Evolutionary conservation across 441 rosid genomes (phyloP).

Genomic region (Erodium chrysanthum): DNA sequence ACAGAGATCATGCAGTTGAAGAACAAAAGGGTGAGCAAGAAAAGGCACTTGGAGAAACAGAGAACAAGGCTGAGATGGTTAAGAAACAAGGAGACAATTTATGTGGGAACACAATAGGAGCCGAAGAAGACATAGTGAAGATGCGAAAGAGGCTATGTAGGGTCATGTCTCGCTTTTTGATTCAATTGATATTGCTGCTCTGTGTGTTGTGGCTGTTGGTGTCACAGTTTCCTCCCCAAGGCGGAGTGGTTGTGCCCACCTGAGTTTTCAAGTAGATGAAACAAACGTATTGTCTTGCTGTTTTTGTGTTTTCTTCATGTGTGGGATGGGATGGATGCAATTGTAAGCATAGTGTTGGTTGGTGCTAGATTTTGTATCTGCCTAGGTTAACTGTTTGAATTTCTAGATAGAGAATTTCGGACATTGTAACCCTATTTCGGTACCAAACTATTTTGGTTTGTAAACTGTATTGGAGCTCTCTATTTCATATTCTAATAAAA

Average conservation of each 20-base stretch:
- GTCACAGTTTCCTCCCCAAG: slow-evolving; percentile 30
- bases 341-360: not conserved
- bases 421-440: not conserved
- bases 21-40: slow-evolving; percentile 35
- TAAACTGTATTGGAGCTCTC: not conserved
- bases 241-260: slow-evolving; percentile 47
- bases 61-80: slow-evolving; percentile 35
- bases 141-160: slow-evolving; percentile 37
- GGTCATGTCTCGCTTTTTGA: slow-evolving; percentile 35
- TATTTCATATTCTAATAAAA: not conserved
- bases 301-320: not conserved
- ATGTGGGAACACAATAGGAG: slow-evolving; percentile 3
- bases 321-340: not conserved
- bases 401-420: not conserved
- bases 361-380: not conserved
- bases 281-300: not conserved
- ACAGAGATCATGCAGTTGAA: slow-evolving; percentile 26
- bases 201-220: slow-evolving; percentile 33
- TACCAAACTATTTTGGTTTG: not conserved
- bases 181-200: slow-evolving; percentile 46
- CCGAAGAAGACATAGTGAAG: slow-evolving; percentile 33
- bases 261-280: not conserved
- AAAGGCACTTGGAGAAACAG: slow-evolving; percentile 36
- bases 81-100: slow-evolving; percentile 38
- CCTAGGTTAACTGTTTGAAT: not conserved